Evolutionary conservation across 495 filamentous ascomycete genomes (phyloP).

Genomic region (Annulohypoxylon bovei): DNA sequence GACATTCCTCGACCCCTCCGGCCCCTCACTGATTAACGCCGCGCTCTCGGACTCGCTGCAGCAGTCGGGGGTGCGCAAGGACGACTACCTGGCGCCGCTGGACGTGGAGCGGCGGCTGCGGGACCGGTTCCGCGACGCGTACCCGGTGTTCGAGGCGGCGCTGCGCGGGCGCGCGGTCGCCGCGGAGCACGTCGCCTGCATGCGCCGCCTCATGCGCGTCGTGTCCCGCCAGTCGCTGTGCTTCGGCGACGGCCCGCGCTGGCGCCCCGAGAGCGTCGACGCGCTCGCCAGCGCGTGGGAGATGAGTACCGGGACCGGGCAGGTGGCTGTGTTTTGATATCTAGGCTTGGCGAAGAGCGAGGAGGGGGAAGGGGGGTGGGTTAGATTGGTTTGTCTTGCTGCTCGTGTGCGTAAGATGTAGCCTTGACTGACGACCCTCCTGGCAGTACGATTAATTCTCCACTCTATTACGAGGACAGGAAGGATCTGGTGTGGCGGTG

Average conservation of each 20-base stretch:
- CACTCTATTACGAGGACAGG: no score
- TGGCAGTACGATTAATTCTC: no score
- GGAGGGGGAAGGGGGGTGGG: background rate
- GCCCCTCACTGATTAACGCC: background rate
- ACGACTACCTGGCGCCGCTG: slow-evolving; percentile 25
- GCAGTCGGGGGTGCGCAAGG: slow-evolving; percentile 11
- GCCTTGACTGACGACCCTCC: no score
- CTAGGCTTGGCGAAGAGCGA: background rate
- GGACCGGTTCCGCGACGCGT: slow-evolving; percentile 28
- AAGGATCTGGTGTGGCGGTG: no score
- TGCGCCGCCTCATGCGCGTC: slow-evolving; percentile 26
- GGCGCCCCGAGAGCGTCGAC: slow-evolving; percentile 25
- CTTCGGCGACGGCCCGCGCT: slow-evolving; percentile 33
- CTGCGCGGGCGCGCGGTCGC: slow-evolving; percentile 20
- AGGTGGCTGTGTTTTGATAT: slow-evolving; percentile 3
- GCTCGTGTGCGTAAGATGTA: no score
- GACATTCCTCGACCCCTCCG: slow-evolving; percentile 7
- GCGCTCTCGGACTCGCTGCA: background rate
- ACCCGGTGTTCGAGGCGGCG: slow-evolving; percentile 32
- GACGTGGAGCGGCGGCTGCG: slow-evolving; percentile 24
- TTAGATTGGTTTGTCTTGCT: no score
- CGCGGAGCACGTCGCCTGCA: slow-evolving; percentile 24
- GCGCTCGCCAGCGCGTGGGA: slow-evolving; percentile 15
- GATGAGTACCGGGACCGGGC: background rate
- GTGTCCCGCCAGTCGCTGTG: slow-evolving; percentile 27